Percentiles rank a stretch among this genome's conserved stretches.
Conservation (phyloP, 768 basidiomycete species). For the Candolleomyces eurysporus region DNA sequence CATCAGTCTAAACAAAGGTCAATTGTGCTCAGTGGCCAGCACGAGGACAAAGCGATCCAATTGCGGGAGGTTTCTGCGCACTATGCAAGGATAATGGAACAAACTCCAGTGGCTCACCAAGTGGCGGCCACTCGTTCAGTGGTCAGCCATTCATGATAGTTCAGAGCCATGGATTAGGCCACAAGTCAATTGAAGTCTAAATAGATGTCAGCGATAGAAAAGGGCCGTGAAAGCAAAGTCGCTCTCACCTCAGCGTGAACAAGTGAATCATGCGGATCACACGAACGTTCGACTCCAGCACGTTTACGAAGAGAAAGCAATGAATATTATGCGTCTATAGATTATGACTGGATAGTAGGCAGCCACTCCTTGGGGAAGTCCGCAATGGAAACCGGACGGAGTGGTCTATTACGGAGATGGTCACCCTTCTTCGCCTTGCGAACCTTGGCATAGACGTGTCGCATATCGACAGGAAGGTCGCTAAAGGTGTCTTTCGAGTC, state of each 20-base stretch:
- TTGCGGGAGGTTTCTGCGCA: too few relatives aligned
- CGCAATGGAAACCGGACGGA: constrained; percentile 59
- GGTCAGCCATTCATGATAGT: too few relatives aligned
- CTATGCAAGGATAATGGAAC: too few relatives aligned
- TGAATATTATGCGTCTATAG: neutral
- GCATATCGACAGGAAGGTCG: constrained; percentile 76
- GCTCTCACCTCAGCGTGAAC: neutral
- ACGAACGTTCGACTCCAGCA: neutral
- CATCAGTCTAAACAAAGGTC: too few relatives aligned
- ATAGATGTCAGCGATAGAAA: too few relatives aligned
- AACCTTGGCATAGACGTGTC: constrained; percentile 73
- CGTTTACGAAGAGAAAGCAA: neutral
- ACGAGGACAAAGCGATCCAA: too few relatives aligned
- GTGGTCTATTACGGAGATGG: constrained; percentile 52
- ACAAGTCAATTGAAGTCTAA: too few relatives aligned
- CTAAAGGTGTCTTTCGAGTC: constrained; percentile 44
- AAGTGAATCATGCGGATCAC: neutral
- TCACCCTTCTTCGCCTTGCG: constrained; percentile 75
- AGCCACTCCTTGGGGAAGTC: constrained; percentile 91
- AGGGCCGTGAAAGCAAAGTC: too few relatives aligned
- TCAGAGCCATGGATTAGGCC: too few relatives aligned
- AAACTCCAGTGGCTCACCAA: too few relatives aligned
- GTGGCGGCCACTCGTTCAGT: too few relatives aligned
- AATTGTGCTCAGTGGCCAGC: too few relatives aligned
- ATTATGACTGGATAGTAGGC: constrained; percentile 26